These are phyloP conservation scores for Firmiana major DNA, from an alignment of 345 rosid genomes.

Conservation along the genomic window DNA sequence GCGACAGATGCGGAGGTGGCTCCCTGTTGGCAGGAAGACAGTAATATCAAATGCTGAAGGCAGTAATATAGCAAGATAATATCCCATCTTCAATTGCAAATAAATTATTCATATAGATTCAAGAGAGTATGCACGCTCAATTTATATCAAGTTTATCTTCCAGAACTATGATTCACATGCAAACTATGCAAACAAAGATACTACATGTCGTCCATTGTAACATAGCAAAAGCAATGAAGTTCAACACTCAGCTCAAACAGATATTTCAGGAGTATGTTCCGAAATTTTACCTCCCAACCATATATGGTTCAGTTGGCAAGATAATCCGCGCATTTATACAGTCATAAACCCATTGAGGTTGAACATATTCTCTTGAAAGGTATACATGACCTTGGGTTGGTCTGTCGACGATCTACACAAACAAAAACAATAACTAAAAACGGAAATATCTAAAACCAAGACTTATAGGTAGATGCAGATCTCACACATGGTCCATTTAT, in stretches of 20 bases:
- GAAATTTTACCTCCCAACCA: constrained; percentile 65
- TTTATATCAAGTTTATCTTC: not conserved
- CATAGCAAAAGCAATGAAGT: not conserved
- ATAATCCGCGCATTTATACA: constrained; percentile 69
- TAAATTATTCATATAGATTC: not conserved
- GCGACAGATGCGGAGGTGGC: constrained; percentile 89
- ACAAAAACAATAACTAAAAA: not conserved
- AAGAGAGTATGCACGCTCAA: not conserved
- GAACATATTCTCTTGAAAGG: constrained; percentile 80
- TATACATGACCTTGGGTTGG: constrained; percentile 76
- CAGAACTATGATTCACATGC: not conserved
- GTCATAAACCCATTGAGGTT: constrained; percentile 91
- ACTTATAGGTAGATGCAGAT: not conserved
- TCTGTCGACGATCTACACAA: constrained; percentile 75
- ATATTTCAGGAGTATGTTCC: not conserved
- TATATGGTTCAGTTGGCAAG: constrained; percentile 64
- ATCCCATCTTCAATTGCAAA: not conserved
- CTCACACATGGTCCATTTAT: not conserved
- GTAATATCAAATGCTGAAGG: not conserved
- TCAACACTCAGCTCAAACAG: not conserved
- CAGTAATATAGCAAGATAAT: not conserved
- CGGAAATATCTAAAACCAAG: not conserved
- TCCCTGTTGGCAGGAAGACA: constrained; percentile 33
- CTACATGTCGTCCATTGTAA: not conserved
- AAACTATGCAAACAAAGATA: not conserved